Evolutionary conservation across 2,329 filamentous ascomycete genomes (phyloP).

Genomic region (Colletotrichum sp.): DNA sequence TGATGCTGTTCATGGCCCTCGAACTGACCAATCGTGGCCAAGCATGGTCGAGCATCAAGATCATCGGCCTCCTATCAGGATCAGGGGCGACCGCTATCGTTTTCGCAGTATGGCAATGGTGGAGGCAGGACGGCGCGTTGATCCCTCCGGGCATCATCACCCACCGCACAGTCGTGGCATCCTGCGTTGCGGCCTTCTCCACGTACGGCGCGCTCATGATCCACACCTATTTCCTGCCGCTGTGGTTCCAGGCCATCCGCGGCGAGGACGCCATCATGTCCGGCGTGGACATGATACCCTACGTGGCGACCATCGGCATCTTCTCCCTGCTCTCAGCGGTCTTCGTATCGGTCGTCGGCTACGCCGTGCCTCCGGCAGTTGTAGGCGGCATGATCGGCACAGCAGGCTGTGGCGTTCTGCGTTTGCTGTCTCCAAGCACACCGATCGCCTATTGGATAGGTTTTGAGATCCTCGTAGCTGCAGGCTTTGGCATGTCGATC

Average conservation of each 20-base stretch:
- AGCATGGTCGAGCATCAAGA: constrained; percentile 44
- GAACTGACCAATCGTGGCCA: constrained; percentile 49
- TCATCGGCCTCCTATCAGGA: constrained; percentile 42
- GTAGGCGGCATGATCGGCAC: constrained; percentile 35
- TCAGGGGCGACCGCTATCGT: constrained; percentile 26
- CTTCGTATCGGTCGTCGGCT: constrained; percentile 45
- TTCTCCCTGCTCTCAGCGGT: constrained; percentile 35
- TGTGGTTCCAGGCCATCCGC: constrained; percentile 40
- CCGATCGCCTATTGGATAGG: constrained; percentile 44
- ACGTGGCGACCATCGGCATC: constrained; percentile 31
- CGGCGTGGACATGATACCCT: constrained; percentile 35
- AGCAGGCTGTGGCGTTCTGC: constrained; percentile 38
- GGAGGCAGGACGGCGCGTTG: constrained; percentile 45
- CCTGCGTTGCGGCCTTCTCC: constrained; percentile 43
- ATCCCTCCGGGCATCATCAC: constrained; percentile 47
- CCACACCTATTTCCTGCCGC: constrained; percentile 49
- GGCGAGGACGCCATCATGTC: constrained; percentile 33
- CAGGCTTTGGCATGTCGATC: constrained; percentile 40
- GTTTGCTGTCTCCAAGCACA: constrained; percentile 35
- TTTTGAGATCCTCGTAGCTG: constrained; percentile 48
- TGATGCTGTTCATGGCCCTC: constrained; percentile 52
- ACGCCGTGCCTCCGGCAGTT: constrained; percentile 33
- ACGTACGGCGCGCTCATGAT: constrained; percentile 46
- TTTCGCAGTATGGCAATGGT: constrained; percentile 47
- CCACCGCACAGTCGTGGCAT: constrained; percentile 44